Conservation (phyloP, 441 rosid genomes). For the Geranium incanum region DNA sequence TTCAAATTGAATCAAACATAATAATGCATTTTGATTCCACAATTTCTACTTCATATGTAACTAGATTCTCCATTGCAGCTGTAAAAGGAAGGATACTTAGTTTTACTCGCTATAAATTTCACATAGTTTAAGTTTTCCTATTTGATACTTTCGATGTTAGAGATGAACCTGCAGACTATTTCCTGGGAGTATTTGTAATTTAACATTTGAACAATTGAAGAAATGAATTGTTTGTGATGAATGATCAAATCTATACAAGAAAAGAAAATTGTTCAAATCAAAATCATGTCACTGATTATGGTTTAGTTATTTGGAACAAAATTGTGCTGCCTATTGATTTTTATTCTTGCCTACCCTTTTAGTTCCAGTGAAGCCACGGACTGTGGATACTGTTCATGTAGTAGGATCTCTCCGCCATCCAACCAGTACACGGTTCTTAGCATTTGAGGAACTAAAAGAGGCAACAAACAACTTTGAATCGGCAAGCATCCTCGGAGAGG, state of each 20-base stretch:
- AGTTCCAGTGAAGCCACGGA: conserved; percentile 53
- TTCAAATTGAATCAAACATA: background rate
- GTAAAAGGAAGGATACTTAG: background rate
- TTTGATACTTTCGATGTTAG: background rate
- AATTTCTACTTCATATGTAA: background rate
- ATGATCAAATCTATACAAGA: too few species aligned
- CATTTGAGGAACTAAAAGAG: conserved; percentile 83
- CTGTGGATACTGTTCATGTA: conserved; percentile 35
- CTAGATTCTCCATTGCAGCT: background rate
- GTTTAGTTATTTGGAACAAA: conserved; percentile 5
- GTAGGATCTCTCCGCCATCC: conserved; percentile 73
- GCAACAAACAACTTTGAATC: conserved; percentile 69
- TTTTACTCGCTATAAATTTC: too few species aligned
- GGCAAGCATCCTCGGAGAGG: conserved; percentile 78
- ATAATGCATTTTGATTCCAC: background rate
- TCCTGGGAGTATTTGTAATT: background rate
- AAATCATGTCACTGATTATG: background rate
- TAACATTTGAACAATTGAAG: too few species aligned
- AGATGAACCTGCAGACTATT: background rate
- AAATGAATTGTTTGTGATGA: too few species aligned
- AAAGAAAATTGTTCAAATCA: too few species aligned
- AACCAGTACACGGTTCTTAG: conserved; percentile 69
- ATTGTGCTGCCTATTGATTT: conserved; percentile 10
- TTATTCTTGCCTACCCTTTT: background rate
- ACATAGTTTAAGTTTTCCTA: background rate